These are phyloP conservation scores for Phytophthora pini DNA, from an alignment of 352 stramenopile genomes.

Conservation along the genomic window DNA sequence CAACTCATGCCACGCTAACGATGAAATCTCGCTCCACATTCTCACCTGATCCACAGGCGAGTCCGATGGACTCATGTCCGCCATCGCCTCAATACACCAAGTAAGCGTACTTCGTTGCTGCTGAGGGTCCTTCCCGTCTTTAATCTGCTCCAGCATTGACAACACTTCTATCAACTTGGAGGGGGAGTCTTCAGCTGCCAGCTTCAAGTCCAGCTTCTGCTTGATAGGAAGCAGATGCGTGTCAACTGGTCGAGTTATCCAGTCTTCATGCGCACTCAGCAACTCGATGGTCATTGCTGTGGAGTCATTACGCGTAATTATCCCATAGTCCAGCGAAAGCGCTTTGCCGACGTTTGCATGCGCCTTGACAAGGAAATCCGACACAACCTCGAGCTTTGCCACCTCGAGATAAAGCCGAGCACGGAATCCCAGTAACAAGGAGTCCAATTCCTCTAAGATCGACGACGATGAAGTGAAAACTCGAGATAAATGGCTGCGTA, in stretches of 20 bases:
- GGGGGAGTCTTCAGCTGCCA: constrained; percentile 53
- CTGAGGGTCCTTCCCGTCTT: constrained; percentile 61
- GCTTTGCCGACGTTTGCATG: constrained; percentile 64
- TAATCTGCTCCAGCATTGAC: constrained; percentile 74
- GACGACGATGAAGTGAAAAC: constrained; percentile 68
- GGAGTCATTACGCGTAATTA: constrained; percentile 20
- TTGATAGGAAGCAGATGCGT: constrained; percentile 73
- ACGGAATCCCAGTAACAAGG: constrained; percentile 78
- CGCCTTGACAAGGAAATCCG: constrained; percentile 89
- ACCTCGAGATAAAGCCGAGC: constrained; percentile 86
- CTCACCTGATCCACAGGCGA: constrained; percentile 28
- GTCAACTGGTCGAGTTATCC: constrained; percentile 55
- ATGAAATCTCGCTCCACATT: constrained; percentile 56
- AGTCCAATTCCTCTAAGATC: constrained; percentile 82
- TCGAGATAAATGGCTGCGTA: constrained; percentile 72
- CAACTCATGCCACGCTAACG: constrained; percentile 53
- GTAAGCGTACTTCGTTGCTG: constrained; percentile 35
- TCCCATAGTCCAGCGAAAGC: constrained; percentile 68
- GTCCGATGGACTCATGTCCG: constrained; percentile 7
- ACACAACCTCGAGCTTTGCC: constrained; percentile 83
- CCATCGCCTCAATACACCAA: constrained; percentile 35
- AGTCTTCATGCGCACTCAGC: constrained; percentile 29
- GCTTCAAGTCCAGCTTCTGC: constrained; percentile 66
- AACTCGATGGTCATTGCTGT: constrained; percentile 29
- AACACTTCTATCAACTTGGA: constrained; percentile 53